These are phyloP conservation scores for Magnolia changhungtana DNA, from an alignment of 164 flowering plant genomes.

Conservation along the genomic window DNA sequence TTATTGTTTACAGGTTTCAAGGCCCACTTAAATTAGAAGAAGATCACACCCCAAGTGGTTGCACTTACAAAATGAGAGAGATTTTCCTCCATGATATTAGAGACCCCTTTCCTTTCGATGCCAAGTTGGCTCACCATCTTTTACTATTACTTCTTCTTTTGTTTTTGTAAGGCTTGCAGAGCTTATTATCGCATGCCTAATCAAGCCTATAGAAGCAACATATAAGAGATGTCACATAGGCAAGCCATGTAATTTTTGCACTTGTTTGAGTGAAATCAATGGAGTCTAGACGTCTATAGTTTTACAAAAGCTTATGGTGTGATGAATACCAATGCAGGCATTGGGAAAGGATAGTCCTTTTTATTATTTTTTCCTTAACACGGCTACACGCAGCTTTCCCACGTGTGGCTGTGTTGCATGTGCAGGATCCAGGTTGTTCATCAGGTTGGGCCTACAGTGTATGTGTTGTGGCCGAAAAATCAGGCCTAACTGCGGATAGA, in stretches of 20 bases:
- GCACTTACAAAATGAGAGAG: background rate
- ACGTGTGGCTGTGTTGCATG: too few relatives aligned
- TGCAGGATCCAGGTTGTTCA: background rate
- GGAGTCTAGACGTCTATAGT: background rate
- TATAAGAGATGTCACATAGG: background rate
- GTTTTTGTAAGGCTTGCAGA: background rate
- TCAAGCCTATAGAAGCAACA: background rate
- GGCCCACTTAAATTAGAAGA: background rate
- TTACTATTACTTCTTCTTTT: too few relatives aligned
- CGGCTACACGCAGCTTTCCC: too few relatives aligned
- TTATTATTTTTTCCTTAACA: background rate
- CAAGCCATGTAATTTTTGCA: background rate
- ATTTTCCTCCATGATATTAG: background rate
- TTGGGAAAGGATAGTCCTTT: background rate
- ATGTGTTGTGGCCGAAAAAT: background rate
- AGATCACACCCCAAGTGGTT: background rate
- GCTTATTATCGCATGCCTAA: background rate
- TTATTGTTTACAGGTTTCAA: slow-evolving; percentile 9
- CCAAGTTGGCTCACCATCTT: too few relatives aligned
- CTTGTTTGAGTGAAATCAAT: background rate
- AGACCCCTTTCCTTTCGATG: background rate
- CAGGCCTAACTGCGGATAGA: background rate
- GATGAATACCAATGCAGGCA: background rate
- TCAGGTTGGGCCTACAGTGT: background rate
- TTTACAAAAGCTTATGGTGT: background rate